These are phyloP conservation scores for Myotisia sp. DNA, from an alignment of 2,329 filamentous ascomycete genomes.

Conservation along the genomic window DNA sequence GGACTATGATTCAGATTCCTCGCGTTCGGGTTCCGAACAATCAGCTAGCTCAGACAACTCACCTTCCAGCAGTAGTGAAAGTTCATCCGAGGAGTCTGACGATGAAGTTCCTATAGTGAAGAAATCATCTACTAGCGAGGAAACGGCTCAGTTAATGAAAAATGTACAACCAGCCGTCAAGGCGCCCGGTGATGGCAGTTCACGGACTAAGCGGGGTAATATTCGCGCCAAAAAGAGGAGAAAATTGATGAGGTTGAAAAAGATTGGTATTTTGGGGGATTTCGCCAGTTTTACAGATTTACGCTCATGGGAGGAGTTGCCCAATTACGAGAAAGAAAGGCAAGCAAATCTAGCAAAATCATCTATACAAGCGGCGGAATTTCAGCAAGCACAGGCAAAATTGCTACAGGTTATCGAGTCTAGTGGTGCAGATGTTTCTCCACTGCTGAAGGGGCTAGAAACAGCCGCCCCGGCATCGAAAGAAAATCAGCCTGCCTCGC, in stretches of 20 bases:
- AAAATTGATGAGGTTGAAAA: slow-evolving; percentile 39
- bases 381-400: slow-evolving; percentile 38
- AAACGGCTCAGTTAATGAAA: slow-evolving; percentile 2
- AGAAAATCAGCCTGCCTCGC: neutral
- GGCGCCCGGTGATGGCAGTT: slow-evolving; percentile 37
- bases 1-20: slow-evolving; percentile 11
- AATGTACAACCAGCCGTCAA: slow-evolving; percentile 13
- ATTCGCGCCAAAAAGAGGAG: slow-evolving; percentile 37
- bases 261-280: slow-evolving; percentile 37
- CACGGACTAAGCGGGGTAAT: slow-evolving; percentile 42
- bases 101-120: slow-evolving; percentile 5
- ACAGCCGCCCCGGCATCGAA: slow-evolving; percentile 4
- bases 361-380: slow-evolving; percentile 24
- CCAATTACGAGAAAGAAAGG: slow-evolving; percentile 12
- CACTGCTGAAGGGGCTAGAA: neutral
- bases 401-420: slow-evolving; percentile 38
- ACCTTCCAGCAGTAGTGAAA: slow-evolving; percentile 15
- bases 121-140: slow-evolving; percentile 20
- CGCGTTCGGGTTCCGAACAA: slow-evolving; percentile 15
- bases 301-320: slow-evolving; percentile 21
- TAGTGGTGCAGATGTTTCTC: slow-evolving; percentile 37
- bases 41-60: slow-evolving; percentile 7
- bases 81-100: slow-evolving; percentile 13
- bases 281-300: slow-evolving; percentile 40
- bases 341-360: neutral